Evolutionary conservation across 2,329 filamentous ascomycete genomes (phyloP).

Genomic region (Dactylella cylindrospora): DNA sequence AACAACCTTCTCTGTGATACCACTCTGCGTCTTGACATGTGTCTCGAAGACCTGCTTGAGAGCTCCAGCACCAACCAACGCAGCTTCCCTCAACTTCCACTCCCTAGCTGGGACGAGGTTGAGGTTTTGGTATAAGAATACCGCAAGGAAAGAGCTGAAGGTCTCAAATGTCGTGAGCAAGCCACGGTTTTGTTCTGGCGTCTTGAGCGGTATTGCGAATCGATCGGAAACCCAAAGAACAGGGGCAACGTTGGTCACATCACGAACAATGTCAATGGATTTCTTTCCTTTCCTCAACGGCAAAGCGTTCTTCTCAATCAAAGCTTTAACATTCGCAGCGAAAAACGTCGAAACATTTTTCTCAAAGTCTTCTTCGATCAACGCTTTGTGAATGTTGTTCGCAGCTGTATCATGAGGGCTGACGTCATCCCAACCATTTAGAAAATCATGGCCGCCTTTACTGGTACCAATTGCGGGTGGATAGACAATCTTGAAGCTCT

Average conservation of each 20-base stretch:
- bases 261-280: constrained; percentile 61
- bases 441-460: constrained; percentile 56
- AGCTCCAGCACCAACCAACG: constrained; percentile 52
- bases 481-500: constrained; percentile 57
- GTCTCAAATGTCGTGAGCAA: constrained; percentile 56
- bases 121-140: constrained; percentile 60
- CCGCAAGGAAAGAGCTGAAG: constrained; percentile 55
- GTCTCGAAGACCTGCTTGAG: constrained; percentile 54
- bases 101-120: constrained; percentile 58
- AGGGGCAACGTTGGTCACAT: constrained; percentile 68
- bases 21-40: constrained; percentile 56
- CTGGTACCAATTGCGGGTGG: constrained; percentile 54
- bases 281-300: constrained; percentile 55
- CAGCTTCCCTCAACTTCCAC: constrained; percentile 57
- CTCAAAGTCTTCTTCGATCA: constrained; percentile 55
- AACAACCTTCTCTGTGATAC: constrained; percentile 54
- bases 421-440: constrained; percentile 56
- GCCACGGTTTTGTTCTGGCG: constrained; percentile 62
- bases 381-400: constrained; percentile 54
- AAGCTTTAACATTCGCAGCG: constrained; percentile 53
- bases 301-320: constrained; percentile 57
- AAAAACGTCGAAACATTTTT: constrained; percentile 55
- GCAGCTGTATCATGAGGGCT: constrained; percentile 54
- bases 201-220: constrained; percentile 70
- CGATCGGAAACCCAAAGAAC: constrained; percentile 65